Percentiles rank a stretch among this genome's conserved stretches.
Evolutionary conservation across 495 filamentous ascomycete species (phyloP).

Genomic region (Zalerion maritima): DNA sequence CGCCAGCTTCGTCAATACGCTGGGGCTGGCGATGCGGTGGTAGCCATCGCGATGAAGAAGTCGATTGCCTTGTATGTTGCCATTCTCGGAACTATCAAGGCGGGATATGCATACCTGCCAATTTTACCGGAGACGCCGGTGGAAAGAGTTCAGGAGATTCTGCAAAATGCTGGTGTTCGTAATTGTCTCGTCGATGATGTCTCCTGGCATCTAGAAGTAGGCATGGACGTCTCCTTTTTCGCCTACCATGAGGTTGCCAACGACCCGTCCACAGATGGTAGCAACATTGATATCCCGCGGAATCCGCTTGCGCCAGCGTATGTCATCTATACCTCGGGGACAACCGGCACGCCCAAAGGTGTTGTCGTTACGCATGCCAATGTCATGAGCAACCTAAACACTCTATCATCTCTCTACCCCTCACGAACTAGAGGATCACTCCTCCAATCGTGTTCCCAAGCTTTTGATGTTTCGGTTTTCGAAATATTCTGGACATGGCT

Average conservation of each 20-base stretch:
- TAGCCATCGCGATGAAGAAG: slow-evolving; percentile 60
- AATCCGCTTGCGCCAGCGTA: slow-evolving; percentile 33
- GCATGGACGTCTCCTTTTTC: slow-evolving; percentile 13
- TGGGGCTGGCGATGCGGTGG: slow-evolving; percentile 32
- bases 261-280: slow-evolving; percentile 9
- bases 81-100: slow-evolving; percentile 57
- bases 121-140: slow-evolving; percentile 48
- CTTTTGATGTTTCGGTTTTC: slow-evolving; percentile 67
- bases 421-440: slow-evolving; percentile 30
- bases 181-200: slow-evolving; percentile 29
- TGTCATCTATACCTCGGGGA: slow-evolving; percentile 52
- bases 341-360: slow-evolving; percentile 53
- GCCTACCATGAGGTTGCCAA: slow-evolving; percentile 19
- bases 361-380: slow-evolving; percentile 54
- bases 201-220: slow-evolving; percentile 7
- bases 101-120: slow-evolving; percentile 60
- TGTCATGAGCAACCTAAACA: slow-evolving; percentile 50
- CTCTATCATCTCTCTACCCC: slow-evolving; percentile 46
- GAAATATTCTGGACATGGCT: slow-evolving; percentile 71
- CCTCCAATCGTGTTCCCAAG: slow-evolving; percentile 58
- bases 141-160: slow-evolving; percentile 36
- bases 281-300: slow-evolving; percentile 18
- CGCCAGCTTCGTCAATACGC: slow-evolving; percentile 32
- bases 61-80: slow-evolving; percentile 50
- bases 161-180: slow-evolving; percentile 34